These are phyloP conservation scores for Capsicum chinense DNA, from an alignment of 257 asterid genomes.

Conservation along the genomic window DNA sequence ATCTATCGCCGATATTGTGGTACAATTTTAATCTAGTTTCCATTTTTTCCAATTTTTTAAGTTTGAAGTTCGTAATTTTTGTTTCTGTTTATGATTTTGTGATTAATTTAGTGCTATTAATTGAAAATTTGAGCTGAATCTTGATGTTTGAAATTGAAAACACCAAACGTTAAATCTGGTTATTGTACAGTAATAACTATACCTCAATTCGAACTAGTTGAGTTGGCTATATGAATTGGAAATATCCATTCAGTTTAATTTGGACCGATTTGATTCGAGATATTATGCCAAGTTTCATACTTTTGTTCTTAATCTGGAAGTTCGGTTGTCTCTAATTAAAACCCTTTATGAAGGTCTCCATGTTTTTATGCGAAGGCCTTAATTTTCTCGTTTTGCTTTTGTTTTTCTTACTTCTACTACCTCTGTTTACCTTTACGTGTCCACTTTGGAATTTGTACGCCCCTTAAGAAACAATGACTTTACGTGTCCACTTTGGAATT, in stretches of 20 bases:
- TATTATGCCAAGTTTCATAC: not conserved
- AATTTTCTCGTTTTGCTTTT: not conserved
- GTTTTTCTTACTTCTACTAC: too few species aligned
- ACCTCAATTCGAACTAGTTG: not conserved
- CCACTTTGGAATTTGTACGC: too few species aligned
- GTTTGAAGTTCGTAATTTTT: slow-evolving; percentile 20
- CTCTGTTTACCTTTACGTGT: too few species aligned
- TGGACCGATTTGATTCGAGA: not conserved
- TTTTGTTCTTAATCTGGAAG: too few species aligned
- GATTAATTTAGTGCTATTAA: slow-evolving; percentile 4
- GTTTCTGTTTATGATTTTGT: slow-evolving; percentile 23
- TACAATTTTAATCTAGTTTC: slow-evolving; percentile 35
- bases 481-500: too few species aligned
- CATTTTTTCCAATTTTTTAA: not conserved
- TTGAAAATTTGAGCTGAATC: not conserved
- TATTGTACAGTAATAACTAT: too few species aligned
- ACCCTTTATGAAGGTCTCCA: not conserved
- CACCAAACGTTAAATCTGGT: not conserved
- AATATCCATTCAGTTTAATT: not conserved
- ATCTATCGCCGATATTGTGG: slow-evolving; percentile 76
- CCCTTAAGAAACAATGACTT: too few species aligned
- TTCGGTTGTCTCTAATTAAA: not conserved
- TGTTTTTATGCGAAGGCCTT: not conserved
- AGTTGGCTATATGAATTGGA: not conserved
- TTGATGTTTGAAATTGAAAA: not conserved